Conservation (phyloP, 345 rosid species). For the Euphorbia pulcherrima region DNA sequence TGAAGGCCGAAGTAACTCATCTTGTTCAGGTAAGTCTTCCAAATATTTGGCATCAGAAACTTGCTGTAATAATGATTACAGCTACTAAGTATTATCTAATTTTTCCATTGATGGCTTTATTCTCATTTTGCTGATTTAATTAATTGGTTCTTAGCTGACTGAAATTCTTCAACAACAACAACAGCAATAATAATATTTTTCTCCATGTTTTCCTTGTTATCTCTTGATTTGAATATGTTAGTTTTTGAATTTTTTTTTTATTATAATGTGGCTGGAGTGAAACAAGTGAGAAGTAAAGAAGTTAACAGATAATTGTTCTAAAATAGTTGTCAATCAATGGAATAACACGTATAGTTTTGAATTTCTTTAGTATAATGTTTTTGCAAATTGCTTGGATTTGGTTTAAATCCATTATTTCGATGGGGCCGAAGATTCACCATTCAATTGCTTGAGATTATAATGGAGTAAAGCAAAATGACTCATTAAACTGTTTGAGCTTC, state of each 20-base stretch:
- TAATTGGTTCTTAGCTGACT: not conserved
- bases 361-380: not conserved
- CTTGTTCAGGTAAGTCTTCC: slow-evolving; percentile 70
- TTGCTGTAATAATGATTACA: not conserved
- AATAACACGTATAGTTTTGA: too few species aligned
- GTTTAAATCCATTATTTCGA: too few species aligned
- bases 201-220: not conserved
- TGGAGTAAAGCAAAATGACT: too few species aligned
- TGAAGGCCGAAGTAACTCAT: slow-evolving; percentile 81
- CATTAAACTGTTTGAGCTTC: too few species aligned
- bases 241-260: not conserved
- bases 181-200: too few species aligned
- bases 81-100: not conserved
- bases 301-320: not conserved
- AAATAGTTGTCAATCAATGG: not conserved
- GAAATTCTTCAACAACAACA: too few species aligned
- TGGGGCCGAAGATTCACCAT: too few species aligned
- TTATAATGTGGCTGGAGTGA: not conserved
- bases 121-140: not conserved
- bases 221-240: not conserved
- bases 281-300: not conserved
- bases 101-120: not conserved
- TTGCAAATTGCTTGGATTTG: not conserved
- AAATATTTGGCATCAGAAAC: not conserved
- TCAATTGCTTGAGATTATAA: too few species aligned